A percentile compares a stretch with the other conserved stretches of the same genome.
phyloP scores from a whole-genome alignment of 306 rosid species.

The Fragaria iinumae region DNA sequence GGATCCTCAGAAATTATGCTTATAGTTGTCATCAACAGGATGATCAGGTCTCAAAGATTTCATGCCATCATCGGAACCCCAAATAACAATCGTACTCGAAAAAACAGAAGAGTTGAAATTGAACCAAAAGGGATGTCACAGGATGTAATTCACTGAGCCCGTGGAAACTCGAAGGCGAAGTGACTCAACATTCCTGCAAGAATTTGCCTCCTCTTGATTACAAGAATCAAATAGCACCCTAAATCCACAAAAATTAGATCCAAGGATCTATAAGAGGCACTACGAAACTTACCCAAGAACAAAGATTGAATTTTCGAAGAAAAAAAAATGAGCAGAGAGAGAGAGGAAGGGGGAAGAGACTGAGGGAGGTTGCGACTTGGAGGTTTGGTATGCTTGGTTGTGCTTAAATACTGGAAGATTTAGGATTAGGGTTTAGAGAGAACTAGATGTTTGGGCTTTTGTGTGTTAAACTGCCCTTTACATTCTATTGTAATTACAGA shows the following conservation, averaged over 20 bases:
- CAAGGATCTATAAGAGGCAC: conserved; percentile 50
- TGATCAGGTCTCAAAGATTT: conserved; percentile 99
- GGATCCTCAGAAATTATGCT: conserved; percentile 87
- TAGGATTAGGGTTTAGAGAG: conserved; percentile 27
- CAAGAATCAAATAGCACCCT: conserved; percentile 16
- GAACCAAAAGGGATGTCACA: conserved; percentile 44
- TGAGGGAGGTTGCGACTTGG: neutral
- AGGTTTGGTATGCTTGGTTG: neutral
- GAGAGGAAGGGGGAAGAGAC: neutral
- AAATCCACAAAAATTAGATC: conserved; percentile 27
- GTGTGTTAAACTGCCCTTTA: too few relatives aligned
- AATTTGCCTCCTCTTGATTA: conserved; percentile 43
- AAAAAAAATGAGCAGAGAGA: too few relatives aligned
- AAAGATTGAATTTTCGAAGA: fast-evolving
- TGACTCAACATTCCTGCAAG: conserved; percentile 83
- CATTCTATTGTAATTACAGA: neutral
- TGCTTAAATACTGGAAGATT: conserved; percentile 6
- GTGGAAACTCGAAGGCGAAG: conserved; percentile 53
- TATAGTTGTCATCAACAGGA: conserved; percentile 69
- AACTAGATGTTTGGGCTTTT: neutral
- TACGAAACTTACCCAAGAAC: neutral
- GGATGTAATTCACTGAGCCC: conserved; percentile 74
- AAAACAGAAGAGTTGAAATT: neutral
- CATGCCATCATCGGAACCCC: conserved; percentile 93
- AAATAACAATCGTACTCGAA: neutral